phyloP scores from a whole-genome alignment of 2,329 filamentous ascomycete genomes.

The Periconia sp. region DNA sequence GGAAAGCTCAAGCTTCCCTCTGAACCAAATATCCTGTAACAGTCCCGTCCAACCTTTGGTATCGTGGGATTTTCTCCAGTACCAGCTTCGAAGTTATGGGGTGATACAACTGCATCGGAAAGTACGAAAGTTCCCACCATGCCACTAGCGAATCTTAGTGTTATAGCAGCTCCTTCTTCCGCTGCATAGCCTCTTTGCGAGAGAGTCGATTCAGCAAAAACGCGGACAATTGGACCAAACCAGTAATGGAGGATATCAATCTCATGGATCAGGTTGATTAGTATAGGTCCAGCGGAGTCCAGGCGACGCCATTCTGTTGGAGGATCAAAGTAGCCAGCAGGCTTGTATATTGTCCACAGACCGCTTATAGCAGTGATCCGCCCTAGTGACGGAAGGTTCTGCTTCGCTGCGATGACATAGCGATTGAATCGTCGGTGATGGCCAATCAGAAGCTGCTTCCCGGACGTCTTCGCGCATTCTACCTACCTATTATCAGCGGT shows the following conservation, averaged over 20 bases:
- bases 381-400: conserved; percentile 55
- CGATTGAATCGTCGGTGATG: conserved; percentile 67
- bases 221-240: conserved; percentile 59
- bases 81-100: conserved; percentile 62
- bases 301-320: conserved; percentile 57
- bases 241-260: conserved; percentile 64
- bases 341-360: conserved; percentile 62
- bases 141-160: conserved; percentile 61
- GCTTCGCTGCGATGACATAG: conserved; percentile 59
- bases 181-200: conserved; percentile 56
- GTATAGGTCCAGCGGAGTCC: conserved; percentile 55
- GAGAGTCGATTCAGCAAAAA: conserved; percentile 57
- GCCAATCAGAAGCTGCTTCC: conserved; percentile 59
- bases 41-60: conserved; percentile 49
- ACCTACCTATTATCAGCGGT: conserved; percentile 15
- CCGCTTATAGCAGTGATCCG: conserved; percentile 60
- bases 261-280: conserved; percentile 68
- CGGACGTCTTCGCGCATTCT: conserved; percentile 21
- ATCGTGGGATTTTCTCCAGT: conserved; percentile 66
- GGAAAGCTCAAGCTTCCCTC: conserved; percentile 60
- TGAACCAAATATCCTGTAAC: conserved; percentile 63
- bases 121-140: conserved; percentile 64
- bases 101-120: conserved; percentile 58
- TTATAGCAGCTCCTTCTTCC: conserved; percentile 64
- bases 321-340: conserved; percentile 56